Evolutionary conservation across 257 asterid genomes (phyloP), one percentile per base, ranked within the genome.

Genomic region (Gardenia jasminoides): DNA sequence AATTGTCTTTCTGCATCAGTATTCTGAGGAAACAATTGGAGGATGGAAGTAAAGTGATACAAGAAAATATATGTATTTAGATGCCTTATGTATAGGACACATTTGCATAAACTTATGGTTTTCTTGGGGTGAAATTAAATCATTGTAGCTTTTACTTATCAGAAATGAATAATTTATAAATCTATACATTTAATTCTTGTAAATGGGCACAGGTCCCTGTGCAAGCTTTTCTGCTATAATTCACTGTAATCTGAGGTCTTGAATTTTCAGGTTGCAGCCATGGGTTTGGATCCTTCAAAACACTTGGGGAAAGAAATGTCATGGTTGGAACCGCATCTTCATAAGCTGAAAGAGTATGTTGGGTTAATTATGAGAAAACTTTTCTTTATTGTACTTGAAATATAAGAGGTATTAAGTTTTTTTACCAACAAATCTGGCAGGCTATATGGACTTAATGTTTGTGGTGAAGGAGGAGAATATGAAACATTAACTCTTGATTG

Each of bases 391-490:
- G 30, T 75, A 44, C 68, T 77, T 77, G 68, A 77, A 52, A 74
- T 86, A 80, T 72, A 81, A 39, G 56, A 69, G 6, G 59, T 81
- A 48, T 71, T 72, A 80, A 77, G 31, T 62, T 47, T 7, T 79
- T 79, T 80, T 78, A 47, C 64, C 78, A 70, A 44, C 80, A 50
- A 66, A 73, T 81, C 36, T 87, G 83, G 81, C 91, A 95, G 99
- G 92, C 85, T 92, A 76, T 95, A 93, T 83, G 98, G 98, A 81
- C 87, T 93, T 80, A 95, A 95, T 82, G 92, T 92, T 67, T 95
- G 99, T 80, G 99, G 99, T 85, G 99, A 95, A 91, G 99, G 98
- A 77, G 99, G 98, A 84, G 98, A 95, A 84, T 93, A 95, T 78
- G 99, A 95, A 86, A 93, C 98, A 70, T 88, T 95, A 87, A 95